Evolutionary conservation across 2,329 filamentous ascomycete species (phyloP).

Genomic region (Colletotrichum gigasporum): DNA sequence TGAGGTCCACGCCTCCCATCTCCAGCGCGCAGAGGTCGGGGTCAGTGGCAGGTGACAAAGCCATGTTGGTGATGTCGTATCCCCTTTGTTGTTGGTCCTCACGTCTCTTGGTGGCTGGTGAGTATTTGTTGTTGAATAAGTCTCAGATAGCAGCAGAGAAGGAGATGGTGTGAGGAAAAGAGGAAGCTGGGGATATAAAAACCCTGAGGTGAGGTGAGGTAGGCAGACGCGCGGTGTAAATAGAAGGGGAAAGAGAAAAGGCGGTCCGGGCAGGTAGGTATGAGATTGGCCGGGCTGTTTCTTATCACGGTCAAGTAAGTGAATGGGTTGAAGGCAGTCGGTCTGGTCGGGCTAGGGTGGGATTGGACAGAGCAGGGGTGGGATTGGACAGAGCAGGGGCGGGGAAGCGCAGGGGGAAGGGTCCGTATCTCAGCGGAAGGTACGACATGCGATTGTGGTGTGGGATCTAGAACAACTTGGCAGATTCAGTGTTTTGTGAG

Average conservation of each 20-base stretch:
- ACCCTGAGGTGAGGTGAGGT: too few species aligned
- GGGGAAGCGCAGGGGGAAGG: neutral
- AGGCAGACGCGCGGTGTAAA: too few species aligned
- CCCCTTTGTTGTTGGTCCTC: too few species aligned
- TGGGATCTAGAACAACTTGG: constrained; percentile 9
- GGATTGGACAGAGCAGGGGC: neutral
- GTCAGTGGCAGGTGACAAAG: neutral
- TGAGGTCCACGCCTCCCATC: neutral
- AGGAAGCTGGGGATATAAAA: too few species aligned
- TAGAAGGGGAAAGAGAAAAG: neutral
- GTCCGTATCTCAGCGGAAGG: too few species aligned
- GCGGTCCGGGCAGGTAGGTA: too few species aligned
- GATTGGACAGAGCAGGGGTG: neutral
- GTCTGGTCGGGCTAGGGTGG: neutral
- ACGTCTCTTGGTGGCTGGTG: too few species aligned
- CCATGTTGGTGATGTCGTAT: neutral
- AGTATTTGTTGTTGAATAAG: too few species aligned
- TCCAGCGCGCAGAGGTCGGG: neutral
- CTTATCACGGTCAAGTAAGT: neutral
- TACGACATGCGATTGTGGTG: too few species aligned
- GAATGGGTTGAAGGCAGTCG: neutral
- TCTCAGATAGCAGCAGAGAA: too few species aligned
- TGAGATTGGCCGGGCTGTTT: too few species aligned
- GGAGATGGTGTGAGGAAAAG: too few species aligned
- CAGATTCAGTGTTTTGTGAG: neutral